phyloP scores from a whole-genome alignment of 257 asterid species.

The Eucommia ulmoides region DNA sequence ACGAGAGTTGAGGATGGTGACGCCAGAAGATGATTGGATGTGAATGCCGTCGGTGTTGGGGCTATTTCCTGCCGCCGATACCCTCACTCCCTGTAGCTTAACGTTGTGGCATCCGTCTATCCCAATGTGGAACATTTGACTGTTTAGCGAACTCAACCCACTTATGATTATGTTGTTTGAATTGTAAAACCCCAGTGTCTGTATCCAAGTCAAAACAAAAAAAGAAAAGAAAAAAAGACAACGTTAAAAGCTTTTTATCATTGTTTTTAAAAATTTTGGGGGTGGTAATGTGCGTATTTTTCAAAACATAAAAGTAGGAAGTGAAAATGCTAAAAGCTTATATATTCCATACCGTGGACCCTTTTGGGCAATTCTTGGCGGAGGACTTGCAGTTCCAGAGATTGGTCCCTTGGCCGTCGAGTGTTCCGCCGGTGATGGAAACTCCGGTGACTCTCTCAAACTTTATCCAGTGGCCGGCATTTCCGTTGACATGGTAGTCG shows the following conservation, averaged over 20 bases:
- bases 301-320: not conserved
- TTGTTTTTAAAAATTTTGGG: too few relatives aligned
- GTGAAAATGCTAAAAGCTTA: not conserved
- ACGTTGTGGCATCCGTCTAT: conserved; percentile 31
- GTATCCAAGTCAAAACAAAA: too few relatives aligned
- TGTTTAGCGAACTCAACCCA: conserved; percentile 32
- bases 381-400: conserved; percentile 55
- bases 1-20: not conserved
- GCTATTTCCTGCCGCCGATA: not conserved
- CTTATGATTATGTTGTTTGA: conserved; percentile 27
- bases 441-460: conserved; percentile 33
- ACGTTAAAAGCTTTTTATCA: too few relatives aligned
- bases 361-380: conserved; percentile 31
- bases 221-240: too few relatives aligned
- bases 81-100: conserved; percentile 11
- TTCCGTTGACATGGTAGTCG: conserved; percentile 23
- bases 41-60: not conserved
- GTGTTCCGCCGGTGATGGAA: conserved; percentile 35
- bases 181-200: conserved; percentile 30
- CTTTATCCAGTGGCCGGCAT: conserved; percentile 26
- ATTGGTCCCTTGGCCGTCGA: conserved; percentile 40
- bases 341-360: conserved; percentile 36
- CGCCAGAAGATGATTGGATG: not conserved
- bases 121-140: conserved; percentile 44
- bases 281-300: too few relatives aligned